These are phyloP conservation scores for Fusarium praegraminearum DNA, from an alignment of 2,329 filamentous ascomycete species.

Conservation along the genomic window DNA sequence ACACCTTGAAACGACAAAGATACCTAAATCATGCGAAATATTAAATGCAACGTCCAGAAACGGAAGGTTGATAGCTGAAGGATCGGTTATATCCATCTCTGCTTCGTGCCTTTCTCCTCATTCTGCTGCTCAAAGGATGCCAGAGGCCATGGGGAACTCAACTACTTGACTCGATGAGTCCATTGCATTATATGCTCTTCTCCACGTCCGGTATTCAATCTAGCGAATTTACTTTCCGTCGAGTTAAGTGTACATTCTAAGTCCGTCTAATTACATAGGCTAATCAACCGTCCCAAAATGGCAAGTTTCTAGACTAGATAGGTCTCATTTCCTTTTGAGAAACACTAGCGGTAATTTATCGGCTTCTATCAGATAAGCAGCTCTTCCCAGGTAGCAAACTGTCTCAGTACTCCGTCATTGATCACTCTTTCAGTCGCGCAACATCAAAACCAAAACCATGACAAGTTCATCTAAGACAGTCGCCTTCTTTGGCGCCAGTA, in stretches of 20 bases:
- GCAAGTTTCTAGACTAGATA: neutral
- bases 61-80: no score
- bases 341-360: neutral
- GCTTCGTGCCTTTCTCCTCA: no score
- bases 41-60: no score
- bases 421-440: neutral
- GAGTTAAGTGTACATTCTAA: neutral
- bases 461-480: conserved; percentile 52
- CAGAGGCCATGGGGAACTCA: no score
- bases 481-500: conserved; percentile 66
- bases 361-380: neutral
- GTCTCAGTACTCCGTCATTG: neutral
- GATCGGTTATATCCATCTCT: no score
- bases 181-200: no score
- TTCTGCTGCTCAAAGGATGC: no score
- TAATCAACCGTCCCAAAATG: neutral
- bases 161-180: no score
- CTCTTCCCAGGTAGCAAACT: neutral
- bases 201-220: no score
- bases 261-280: neutral
- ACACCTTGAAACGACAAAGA: no score
- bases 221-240: neutral
- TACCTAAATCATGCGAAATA: no score
- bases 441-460: neutral
- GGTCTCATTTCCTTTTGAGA: neutral